A percentile compares a stretch with the other conserved stretches of the same genome.
phyloP scores from a whole-genome alignment of 78 protist species.

The Cyanophora paradoxa region DNA sequence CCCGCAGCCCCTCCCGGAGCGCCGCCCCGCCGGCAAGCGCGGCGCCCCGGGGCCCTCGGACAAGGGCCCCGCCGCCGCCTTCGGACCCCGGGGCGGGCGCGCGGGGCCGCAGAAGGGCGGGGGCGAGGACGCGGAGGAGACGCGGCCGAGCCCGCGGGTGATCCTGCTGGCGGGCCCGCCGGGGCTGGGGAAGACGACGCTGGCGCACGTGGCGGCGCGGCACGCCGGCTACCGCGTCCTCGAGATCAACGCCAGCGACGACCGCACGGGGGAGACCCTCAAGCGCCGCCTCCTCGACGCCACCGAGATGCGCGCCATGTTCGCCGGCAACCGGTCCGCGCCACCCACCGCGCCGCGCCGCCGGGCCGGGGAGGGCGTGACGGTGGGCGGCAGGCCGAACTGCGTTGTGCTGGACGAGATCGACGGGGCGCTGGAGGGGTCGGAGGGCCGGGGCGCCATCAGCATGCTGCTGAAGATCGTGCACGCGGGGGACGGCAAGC shows the following conservation, averaged over 20 bases:
- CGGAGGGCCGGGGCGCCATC: neutral
- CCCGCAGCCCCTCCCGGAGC: too few relatives aligned
- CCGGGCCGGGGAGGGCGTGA: too few relatives aligned
- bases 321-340: too few relatives aligned
- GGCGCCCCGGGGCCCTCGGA: neutral
- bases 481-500: too few relatives aligned
- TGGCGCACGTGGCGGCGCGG: slow-evolving; percentile 71
- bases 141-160: slow-evolving; percentile 2
- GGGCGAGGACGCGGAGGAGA: neutral
- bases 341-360: too few relatives aligned
- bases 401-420: slow-evolving; percentile 75
- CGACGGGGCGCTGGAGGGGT: too few relatives aligned
- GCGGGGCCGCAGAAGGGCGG: neutral
- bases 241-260: slow-evolving; percentile 39
- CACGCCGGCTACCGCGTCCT: slow-evolving; percentile 53
- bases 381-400: slow-evolving; percentile 44
- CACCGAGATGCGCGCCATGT: slow-evolving; percentile 32
- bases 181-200: slow-evolving; percentile 87
- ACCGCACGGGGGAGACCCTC: neutral
- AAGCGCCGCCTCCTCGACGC: slow-evolving; percentile 19
- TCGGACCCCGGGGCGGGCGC: neutral
- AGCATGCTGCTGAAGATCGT: neutral
- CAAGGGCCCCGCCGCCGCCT: neutral
- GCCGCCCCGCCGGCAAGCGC: neutral
- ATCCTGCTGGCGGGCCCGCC: slow-evolving; percentile 82